Percentiles rank a stretch among this genome's conserved stretches.
phyloP scores from a whole-genome alignment of 306 rosid species.

The Hylodesmum podocarpum region DNA sequence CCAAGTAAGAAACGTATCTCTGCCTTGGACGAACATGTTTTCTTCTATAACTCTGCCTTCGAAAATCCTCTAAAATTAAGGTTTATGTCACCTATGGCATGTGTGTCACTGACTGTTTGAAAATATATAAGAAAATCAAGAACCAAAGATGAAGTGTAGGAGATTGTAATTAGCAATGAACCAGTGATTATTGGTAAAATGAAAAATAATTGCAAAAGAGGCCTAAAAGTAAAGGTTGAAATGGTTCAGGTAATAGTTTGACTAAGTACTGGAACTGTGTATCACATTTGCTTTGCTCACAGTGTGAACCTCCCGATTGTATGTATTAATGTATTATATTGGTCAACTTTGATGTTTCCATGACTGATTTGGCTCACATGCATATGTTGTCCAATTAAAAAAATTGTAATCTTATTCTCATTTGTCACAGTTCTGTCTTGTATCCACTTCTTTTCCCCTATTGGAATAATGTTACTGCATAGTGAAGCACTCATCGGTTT shows the following conservation, averaged over 20 bases:
- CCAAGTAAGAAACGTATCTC: slow-evolving; percentile 57
- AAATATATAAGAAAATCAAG: background rate
- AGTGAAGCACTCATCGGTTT: slow-evolving; percentile 19
- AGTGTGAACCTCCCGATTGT: background rate
- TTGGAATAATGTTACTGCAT: background rate
- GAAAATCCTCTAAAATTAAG: background rate
- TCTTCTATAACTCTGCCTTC: background rate
- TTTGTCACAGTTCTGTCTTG: background rate
- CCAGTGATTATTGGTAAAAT: background rate
- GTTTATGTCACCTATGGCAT: background rate
- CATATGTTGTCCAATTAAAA: background rate
- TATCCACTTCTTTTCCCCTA: background rate
- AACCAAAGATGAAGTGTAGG: background rate
- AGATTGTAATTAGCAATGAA: background rate
- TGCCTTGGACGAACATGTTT: background rate
- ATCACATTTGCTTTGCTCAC: background rate
- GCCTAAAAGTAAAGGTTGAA: background rate
- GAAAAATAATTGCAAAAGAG: background rate
- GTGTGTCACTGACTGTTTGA: background rate
- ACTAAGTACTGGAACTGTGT: background rate
- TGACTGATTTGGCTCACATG: background rate
- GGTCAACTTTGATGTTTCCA: background rate
- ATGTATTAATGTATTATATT: background rate
- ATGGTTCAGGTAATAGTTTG: background rate
- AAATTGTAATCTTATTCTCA: background rate